Evolutionary conservation across 345 rosid species (phyloP).

Genomic region (Fremontodendron californicum): DNA sequence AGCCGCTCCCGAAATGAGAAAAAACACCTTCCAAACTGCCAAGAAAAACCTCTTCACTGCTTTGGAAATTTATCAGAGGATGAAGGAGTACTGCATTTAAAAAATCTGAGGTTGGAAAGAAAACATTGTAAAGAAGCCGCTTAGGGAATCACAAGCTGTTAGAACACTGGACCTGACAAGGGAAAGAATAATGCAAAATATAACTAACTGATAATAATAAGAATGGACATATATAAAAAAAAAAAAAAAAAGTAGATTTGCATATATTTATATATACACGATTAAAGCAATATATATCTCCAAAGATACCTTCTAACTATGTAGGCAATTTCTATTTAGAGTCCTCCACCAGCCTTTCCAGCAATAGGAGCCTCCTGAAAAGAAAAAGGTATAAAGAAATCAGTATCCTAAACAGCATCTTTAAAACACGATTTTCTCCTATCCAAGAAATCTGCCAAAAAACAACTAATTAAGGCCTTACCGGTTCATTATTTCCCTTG

Average conservation of each 20-base stretch:
- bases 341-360: no score
- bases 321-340: slow-evolving; percentile 32
- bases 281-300: slow-evolving; percentile 3
- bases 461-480: no score
- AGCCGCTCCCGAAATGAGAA: not conserved
- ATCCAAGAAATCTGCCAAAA: no score
- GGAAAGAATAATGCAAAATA: not conserved
- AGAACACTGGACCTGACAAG: slow-evolving; percentile 60
- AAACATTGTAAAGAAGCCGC: slow-evolving; percentile 36
- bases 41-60: slow-evolving; percentile 15
- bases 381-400: no score
- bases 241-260: not conserved
- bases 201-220: not conserved
- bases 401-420: no score
- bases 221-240: not conserved
- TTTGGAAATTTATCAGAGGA: slow-evolving; percentile 3
- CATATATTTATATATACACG: not conserved
- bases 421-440: no score
- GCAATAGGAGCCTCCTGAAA: no score
- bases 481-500: no score
- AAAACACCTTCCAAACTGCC: not conserved
- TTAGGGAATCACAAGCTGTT: slow-evolving; percentile 37
- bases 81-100: slow-evolving; percentile 21
- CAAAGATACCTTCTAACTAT: slow-evolving; percentile 37
- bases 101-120: slow-evolving; percentile 25